Percentiles rank a stretch among this genome's conserved stretches.
Evolutionary conservation across 1,284 basidiomycete genomes (phyloP).

Genomic region (Tilletia indica): DNA sequence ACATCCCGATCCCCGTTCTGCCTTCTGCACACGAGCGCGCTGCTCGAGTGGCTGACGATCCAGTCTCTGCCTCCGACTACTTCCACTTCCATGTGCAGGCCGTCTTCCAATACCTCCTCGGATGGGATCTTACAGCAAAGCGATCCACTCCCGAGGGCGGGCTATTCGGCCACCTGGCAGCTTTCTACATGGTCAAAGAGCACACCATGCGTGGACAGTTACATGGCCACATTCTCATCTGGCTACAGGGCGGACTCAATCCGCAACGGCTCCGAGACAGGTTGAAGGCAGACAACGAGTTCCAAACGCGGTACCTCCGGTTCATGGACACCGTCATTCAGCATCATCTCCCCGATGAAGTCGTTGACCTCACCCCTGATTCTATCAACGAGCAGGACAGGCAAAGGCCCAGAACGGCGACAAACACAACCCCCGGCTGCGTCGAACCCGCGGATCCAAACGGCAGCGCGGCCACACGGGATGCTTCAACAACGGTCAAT

Average conservation of each 20-base stretch:
- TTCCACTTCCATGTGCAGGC: not conserved
- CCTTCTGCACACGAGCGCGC: not conserved
- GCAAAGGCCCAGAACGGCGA: too few relatives aligned
- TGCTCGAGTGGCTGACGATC: not conserved
- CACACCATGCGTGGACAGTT: not conserved
- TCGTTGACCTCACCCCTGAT: too few relatives aligned
- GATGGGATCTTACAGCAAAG: not conserved
- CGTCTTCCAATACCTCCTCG: not conserved
- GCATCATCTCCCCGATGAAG: not conserved
- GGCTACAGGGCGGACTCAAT: not conserved
- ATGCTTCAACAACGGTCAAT: too few relatives aligned
- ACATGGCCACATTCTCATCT: not conserved
- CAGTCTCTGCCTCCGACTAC: not conserved
- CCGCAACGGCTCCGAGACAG: not conserved
- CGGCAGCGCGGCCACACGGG: too few relatives aligned
- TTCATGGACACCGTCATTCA: not conserved
- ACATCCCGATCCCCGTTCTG: not conserved
- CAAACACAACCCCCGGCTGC: too few relatives aligned
- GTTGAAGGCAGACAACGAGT: not conserved
- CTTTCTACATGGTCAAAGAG: not conserved
- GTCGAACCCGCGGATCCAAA: too few relatives aligned
- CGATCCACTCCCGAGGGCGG: not conserved
- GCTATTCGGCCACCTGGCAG: not conserved
- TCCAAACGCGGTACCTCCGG: not conserved
- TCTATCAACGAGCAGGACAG: too few relatives aligned